These are phyloP conservation scores for Trichoderma cornu-damae DNA, from an alignment of 2,329 filamentous ascomycete species.

Conservation along the genomic window DNA sequence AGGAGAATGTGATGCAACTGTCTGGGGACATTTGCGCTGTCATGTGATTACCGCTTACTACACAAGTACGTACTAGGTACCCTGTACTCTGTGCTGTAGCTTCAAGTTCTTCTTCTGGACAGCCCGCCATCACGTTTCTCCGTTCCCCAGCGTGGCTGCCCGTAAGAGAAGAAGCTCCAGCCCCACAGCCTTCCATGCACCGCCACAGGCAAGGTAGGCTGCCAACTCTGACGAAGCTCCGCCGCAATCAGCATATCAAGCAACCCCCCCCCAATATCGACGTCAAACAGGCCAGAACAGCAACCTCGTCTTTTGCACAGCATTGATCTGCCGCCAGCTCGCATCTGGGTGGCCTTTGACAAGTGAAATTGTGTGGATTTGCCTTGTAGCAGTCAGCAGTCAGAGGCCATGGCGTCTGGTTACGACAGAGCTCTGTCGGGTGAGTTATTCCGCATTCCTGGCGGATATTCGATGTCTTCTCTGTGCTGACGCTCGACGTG, in stretches of 20 bases:
- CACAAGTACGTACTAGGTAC: not conserved
- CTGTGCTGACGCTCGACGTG: slow-evolving; percentile 37
- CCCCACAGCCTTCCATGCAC: slow-evolving; percentile 28
- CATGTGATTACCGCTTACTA: not conserved
- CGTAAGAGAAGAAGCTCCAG: slow-evolving; percentile 24
- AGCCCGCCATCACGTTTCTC: slow-evolving; percentile 30
- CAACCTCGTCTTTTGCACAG: slow-evolving; percentile 12
- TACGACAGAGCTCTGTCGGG: slow-evolving; percentile 99
- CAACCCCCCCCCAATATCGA: slow-evolving; percentile 24
- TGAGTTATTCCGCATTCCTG: slow-evolving; percentile 46
- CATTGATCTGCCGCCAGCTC: not conserved
- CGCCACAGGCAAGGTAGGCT: slow-evolving; percentile 30
- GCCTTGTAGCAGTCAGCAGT: not conserved
- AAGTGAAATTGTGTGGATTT: not conserved
- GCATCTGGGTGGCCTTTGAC: not conserved
- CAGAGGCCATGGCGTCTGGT: slow-evolving; percentile 69
- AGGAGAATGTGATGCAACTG: no score
- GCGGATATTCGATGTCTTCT: slow-evolving; percentile 22
- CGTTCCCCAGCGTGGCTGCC: slow-evolving; percentile 21
- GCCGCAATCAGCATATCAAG: slow-evolving; percentile 21
- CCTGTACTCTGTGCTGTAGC: no score
- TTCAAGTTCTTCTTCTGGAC: no score
- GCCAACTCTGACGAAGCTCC: slow-evolving; percentile 39
- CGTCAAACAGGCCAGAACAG: not conserved
- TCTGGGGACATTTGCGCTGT: no score